These are phyloP conservation scores for Anethum foeniculum DNA, from an alignment of 140 eudicot species.

Conservation along the genomic window DNA sequence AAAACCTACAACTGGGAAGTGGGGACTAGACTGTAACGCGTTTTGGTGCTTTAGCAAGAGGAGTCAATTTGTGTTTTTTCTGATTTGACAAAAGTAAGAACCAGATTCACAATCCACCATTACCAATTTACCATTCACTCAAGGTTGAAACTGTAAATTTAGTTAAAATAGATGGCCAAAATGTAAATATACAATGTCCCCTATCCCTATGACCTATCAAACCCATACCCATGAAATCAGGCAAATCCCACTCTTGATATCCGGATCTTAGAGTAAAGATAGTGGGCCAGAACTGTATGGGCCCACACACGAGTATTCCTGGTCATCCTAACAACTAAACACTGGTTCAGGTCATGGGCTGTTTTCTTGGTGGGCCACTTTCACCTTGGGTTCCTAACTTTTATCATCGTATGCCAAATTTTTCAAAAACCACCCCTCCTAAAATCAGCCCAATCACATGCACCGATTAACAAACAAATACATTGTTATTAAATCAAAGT, in stretches of 20 bases:
- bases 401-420: not conserved
- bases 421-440: not conserved
- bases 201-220: too few relatives aligned
- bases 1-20: not conserved
- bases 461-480: too few relatives aligned
- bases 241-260: not conserved
- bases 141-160: not conserved
- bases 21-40: not conserved
- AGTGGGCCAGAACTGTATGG: not conserved
- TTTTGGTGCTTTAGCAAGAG: not conserved
- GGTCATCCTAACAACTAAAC: not conserved
- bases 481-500: too few relatives aligned
- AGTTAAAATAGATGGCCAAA: not conserved
- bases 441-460: too few relatives aligned
- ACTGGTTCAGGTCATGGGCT: not conserved
- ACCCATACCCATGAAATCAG: not conserved
- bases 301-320: not conserved
- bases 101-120: not conserved
- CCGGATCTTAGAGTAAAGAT: not conserved
- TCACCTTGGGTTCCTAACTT: too few relatives aligned
- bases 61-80: not conserved
- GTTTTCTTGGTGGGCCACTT: not conserved
- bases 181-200: too few relatives aligned
- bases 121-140: not conserved
- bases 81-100: not conserved